Conservation (phyloP, 441 rosid species). For the Syzygium syzygioides region DNA sequence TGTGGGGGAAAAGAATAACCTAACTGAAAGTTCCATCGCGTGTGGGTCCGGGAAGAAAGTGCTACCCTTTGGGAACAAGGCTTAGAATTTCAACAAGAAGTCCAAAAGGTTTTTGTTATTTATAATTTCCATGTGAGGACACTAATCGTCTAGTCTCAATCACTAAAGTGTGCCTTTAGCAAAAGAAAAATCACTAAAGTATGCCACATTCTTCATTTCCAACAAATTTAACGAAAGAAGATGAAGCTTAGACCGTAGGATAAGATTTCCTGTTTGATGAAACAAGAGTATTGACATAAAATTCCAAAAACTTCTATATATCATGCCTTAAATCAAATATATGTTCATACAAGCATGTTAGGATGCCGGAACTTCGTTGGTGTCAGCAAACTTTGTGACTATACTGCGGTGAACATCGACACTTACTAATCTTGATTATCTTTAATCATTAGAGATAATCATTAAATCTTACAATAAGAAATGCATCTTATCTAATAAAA, state of each 20-base stretch:
- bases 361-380: neutral
- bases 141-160: neutral
- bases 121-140: neutral
- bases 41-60: neutral
- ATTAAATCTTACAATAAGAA: neutral
- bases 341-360: neutral
- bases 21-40: neutral
- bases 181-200: neutral
- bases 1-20: neutral
- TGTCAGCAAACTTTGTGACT: neutral
- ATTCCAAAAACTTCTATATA: neutral
- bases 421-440: neutral
- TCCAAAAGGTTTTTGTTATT: neutral
- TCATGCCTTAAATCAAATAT: neutral
- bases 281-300: neutral
- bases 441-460: neutral
- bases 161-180: neutral
- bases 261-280: neutral
- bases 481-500: neutral
- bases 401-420: neutral
- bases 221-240: neutral
- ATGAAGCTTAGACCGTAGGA: neutral
- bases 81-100: neutral
- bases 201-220: neutral
- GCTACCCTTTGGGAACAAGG: neutral